A percentile compares a stretch with the other conserved stretches of the same genome.
These are phyloP conservation scores for Trichoderma sp. DNA, from an alignment of 2,329 filamentous ascomycete species.

Conservation along the genomic window DNA sequence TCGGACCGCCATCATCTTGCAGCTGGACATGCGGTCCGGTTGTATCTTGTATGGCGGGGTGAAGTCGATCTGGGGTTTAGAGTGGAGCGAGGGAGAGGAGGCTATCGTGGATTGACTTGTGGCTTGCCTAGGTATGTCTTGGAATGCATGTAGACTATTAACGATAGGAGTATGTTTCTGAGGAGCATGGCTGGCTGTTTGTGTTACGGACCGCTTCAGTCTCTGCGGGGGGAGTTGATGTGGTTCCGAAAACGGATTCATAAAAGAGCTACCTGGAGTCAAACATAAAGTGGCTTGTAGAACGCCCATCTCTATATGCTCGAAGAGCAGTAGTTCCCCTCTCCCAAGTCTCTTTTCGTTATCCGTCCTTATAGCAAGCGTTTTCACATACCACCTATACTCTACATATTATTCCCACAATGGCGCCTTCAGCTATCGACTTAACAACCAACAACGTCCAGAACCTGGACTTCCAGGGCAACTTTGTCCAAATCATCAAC, in stretches of 20 bases:
- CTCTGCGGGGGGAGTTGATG: neutral
- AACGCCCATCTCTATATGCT: neutral
- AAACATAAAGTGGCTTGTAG: conserved; percentile 11
- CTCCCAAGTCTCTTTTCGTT: neutral
- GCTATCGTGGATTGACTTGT: neutral
- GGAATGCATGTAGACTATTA: neutral
- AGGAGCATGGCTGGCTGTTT: neutral
- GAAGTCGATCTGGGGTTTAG: neutral
- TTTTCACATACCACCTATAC: neutral
- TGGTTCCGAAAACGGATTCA: neutral
- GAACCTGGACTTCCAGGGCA: conserved; percentile 1
- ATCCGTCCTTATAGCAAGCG: conserved; percentile 8
- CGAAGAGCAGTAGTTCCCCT: neutral
- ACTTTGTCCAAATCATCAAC: conserved; percentile 33
- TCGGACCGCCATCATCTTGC: conserved; percentile 5
- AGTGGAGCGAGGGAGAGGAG: neutral
- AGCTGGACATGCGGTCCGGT: conserved; percentile 1
- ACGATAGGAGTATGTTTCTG: neutral
- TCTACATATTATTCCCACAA: neutral
- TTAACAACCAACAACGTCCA: neutral
- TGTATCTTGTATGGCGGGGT: neutral
- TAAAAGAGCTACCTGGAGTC: neutral
- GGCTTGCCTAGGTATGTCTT: neutral
- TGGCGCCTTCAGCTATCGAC: conserved; percentile 12
- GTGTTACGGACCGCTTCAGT: conserved; percentile 18